These are phyloP conservation scores for Chalciporus chontae DNA, from an alignment of 768 basidiomycete species.

Conservation along the genomic window DNA sequence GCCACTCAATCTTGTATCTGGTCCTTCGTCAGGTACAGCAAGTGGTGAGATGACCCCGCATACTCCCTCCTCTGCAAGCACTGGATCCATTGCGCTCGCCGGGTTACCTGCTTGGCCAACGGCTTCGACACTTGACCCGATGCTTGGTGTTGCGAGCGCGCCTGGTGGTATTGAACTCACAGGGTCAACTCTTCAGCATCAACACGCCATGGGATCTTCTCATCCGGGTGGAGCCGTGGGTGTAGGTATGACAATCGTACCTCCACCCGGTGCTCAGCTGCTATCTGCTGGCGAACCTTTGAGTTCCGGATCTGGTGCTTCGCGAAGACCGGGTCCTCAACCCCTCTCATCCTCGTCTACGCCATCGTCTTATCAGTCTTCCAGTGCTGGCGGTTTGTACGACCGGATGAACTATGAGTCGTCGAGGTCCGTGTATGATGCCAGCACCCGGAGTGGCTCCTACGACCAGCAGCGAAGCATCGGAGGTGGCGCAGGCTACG, in stretches of 20 bases:
- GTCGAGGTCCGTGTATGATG: constrained; percentile 5
- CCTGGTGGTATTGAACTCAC: constrained; percentile 33
- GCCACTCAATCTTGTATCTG: constrained; percentile 18
- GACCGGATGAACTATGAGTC: constrained; percentile 22
- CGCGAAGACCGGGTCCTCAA: constrained; percentile 17
- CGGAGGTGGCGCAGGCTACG: constrained; percentile 14
- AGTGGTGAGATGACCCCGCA: constrained; percentile 19
- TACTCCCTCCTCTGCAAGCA: constrained; percentile 14
- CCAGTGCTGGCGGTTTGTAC: constrained; percentile 17
- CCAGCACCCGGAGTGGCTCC: constrained; percentile 1
- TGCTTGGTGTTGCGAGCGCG: constrained; percentile 31
- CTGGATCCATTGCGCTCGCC: constrained; percentile 22
- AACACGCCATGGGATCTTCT: constrained; percentile 9
- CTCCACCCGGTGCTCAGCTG: constrained; percentile 21
- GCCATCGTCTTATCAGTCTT: constrained; percentile 14
- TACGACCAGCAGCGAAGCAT: constrained; percentile 22
- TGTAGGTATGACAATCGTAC: constrained; percentile 2
- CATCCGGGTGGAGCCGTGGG: constrained; percentile 9
- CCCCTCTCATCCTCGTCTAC: constrained; percentile 9
- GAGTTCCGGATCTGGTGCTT: constrained; percentile 5
- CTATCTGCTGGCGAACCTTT: constrained; percentile 17
- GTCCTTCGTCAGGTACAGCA: constrained; percentile 10
- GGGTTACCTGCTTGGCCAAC: constrained; percentile 34
- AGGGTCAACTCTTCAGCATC: constrained; percentile 1
- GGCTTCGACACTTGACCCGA: constrained; percentile 27